phyloP scores from a whole-genome alignment of 2,329 filamentous ascomycete genomes.

The Gaeumannomyces tritici region DNA sequence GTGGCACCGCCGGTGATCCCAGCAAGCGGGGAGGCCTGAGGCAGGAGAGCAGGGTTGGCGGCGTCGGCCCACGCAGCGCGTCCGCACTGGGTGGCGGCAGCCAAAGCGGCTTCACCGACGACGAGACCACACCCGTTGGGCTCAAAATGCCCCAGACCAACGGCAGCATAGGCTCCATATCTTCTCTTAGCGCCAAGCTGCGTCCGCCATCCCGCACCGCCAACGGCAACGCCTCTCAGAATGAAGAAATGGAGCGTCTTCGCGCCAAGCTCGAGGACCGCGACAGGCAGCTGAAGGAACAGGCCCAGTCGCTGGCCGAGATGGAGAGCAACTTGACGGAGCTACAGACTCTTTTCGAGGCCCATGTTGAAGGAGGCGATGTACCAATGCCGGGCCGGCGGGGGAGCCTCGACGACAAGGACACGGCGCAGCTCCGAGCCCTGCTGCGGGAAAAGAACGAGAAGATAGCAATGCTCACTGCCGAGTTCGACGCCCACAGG shows the following conservation, averaged over 20 bases:
- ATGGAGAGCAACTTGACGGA: constrained; percentile 88
- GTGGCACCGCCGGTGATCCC: constrained; percentile 51
- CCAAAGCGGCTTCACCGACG: constrained; percentile 40
- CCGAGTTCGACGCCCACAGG: constrained; percentile 88
- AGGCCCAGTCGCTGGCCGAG: constrained; percentile 70
- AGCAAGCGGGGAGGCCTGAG: constrained; percentile 40
- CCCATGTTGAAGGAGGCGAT: constrained; percentile 27
- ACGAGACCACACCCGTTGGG: constrained; percentile 45
- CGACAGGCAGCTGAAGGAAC: constrained; percentile 80
- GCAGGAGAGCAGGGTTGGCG: constrained; percentile 35
- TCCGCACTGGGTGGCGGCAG: constrained; percentile 43
- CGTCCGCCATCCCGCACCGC: constrained; percentile 40
- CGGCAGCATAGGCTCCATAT: constrained; percentile 42
- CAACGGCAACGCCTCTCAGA: constrained; percentile 38
- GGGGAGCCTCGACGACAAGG: constrained; percentile 54
- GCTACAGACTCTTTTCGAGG: constrained; percentile 59
- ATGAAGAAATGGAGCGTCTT: constrained; percentile 62
- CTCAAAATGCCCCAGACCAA: constrained; percentile 43
- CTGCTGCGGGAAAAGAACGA: constrained; percentile 91
- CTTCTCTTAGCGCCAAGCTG: constrained; percentile 42
- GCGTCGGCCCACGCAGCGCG: constrained; percentile 45
- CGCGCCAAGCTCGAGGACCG: constrained; percentile 70
- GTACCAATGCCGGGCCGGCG: constrained; percentile 20
- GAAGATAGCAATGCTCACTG: constrained; percentile 84
- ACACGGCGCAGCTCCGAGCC: constrained; percentile 67